These are phyloP conservation scores for Pterocarpus santalinus DNA, from an alignment of 306 rosid species.

Conservation along the genomic window DNA sequence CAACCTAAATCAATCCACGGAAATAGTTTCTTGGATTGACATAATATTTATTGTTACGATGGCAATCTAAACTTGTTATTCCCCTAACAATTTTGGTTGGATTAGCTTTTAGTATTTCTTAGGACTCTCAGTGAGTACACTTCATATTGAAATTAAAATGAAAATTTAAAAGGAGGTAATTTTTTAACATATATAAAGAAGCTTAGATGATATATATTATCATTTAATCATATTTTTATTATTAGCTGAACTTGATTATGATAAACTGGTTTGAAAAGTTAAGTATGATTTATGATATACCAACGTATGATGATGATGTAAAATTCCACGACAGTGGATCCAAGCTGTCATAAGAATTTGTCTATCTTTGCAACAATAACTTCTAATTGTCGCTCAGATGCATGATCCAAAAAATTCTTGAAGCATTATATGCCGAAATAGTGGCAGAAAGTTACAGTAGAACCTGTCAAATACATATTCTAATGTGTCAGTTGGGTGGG, in stretches of 20 bases:
- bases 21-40: too few relatives aligned
- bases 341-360: not conserved
- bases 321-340: not conserved
- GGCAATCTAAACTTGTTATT: too few relatives aligned
- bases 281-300: not conserved
- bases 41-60: too few relatives aligned
- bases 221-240: not conserved
- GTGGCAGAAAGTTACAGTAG: not conserved
- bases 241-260: not conserved
- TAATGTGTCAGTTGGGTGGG: slow-evolving; percentile 1
- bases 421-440: not conserved
- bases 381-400: not conserved
- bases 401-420: not conserved
- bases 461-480: slow-evolving; percentile 24
- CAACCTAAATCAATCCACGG: too few relatives aligned
- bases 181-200: too few relatives aligned
- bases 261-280: not conserved
- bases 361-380: not conserved
- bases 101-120: too few relatives aligned
- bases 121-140: too few relatives aligned
- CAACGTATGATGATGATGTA: not conserved
- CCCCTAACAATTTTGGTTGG: too few relatives aligned
- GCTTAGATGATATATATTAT: too few relatives aligned
- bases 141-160: too few relatives aligned
- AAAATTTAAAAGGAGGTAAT: too few relatives aligned